Conservation (phyloP, 495 filamentous ascomycete species). For the Cairneyella variabilis region DNA sequence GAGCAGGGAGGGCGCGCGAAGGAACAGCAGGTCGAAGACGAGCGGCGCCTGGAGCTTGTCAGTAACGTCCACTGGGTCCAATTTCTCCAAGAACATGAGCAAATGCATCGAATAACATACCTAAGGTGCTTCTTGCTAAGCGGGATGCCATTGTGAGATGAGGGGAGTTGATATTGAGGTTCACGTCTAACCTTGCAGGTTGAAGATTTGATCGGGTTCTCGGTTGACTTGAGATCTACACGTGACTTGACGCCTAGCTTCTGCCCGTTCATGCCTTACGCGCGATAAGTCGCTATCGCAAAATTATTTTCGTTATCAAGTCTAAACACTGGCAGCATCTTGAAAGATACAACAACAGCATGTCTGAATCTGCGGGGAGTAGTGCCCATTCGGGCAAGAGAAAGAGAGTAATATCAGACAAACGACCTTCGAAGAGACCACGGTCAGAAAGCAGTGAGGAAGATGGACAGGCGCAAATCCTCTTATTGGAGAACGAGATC, state of each 20-base stretch:
- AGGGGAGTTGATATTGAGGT: conserved; percentile 38
- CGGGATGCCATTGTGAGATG: conserved; percentile 87
- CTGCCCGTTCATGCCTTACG: neutral
- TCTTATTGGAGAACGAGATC: conserved; percentile 71
- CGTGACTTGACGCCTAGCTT: conserved; percentile 17
- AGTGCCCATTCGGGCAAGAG: conserved; percentile 32
- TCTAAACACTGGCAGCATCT: neutral
- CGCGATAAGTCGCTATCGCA: too few species aligned
- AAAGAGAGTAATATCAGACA: conserved; percentile 35
- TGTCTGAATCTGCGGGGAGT: conserved; percentile 14
- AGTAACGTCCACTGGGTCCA: conserved; percentile 23
- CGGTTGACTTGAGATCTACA: conserved; percentile 16
- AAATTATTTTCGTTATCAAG: conserved; percentile 10
- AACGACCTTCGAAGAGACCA: conserved; percentile 35
- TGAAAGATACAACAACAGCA: conserved; percentile 7
- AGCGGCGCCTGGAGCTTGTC: conserved; percentile 66
- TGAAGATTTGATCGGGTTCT: conserved; percentile 20
- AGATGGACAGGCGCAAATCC: conserved; percentile 54
- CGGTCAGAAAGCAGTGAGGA: conserved; percentile 39
- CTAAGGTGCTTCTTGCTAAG: conserved; percentile 85
- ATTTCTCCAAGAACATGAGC: conserved; percentile 11
- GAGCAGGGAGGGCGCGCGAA: conserved; percentile 66
- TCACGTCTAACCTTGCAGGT: conserved; percentile 10
- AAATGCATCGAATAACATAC: conserved; percentile 54
- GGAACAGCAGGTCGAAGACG: conserved; percentile 73